Conservation (phyloP, 1,284 basidiomycete genomes). For the Trichosporon coremiiforme region DNA sequence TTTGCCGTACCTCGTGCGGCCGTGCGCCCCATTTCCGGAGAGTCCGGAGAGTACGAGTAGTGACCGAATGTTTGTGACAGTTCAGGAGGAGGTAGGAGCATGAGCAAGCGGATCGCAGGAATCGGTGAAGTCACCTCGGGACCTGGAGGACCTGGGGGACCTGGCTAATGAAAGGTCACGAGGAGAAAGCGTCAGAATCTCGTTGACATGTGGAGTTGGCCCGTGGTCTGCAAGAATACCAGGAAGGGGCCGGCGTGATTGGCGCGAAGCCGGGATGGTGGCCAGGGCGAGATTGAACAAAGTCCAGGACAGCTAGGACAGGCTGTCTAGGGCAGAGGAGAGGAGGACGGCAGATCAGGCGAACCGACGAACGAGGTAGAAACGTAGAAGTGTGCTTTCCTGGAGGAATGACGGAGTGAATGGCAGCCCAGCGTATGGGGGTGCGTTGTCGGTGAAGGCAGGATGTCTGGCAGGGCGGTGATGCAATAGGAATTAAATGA, state of each 20-base stretch:
- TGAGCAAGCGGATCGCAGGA: not conserved
- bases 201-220: conserved; percentile 9
- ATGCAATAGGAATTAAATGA: conserved; percentile 13
- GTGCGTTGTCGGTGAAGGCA: not conserved
- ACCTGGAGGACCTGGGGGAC: not conserved
- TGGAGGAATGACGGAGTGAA: conserved; percentile 14
- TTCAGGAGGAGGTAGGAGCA: not conserved
- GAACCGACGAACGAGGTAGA: not conserved
- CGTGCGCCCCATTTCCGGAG: no score
- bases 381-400: not conserved
- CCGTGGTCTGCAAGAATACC: not conserved
- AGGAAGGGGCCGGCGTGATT: not conserved
- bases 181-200: not conserved
- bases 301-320: no score
- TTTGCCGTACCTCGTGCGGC: not conserved
- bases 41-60: no score
- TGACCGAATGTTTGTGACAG: not conserved
- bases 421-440: not conserved
- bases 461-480: not conserved
- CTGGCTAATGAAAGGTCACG: not conserved
- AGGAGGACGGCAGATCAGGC: not conserved
- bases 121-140: not conserved
- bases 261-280: not conserved
- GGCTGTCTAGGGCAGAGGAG: not conserved
- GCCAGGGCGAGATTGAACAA: conserved; percentile 1